Percentiles rank a stretch among this genome's conserved stretches.
phyloP scores from a whole-genome alignment of 805 yeast genomes.

The Diddensiella transvaalensis region DNA sequence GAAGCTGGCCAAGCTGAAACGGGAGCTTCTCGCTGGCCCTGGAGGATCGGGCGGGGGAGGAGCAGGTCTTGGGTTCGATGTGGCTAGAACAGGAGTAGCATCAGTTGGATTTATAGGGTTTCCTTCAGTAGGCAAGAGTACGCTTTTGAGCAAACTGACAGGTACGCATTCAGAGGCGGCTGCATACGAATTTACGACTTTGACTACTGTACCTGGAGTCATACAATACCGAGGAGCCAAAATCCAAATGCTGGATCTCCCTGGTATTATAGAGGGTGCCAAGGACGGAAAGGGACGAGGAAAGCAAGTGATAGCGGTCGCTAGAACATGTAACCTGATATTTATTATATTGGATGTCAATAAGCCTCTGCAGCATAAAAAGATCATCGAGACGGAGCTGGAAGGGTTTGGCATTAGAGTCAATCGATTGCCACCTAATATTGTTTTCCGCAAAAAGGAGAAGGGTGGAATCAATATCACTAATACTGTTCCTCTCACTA shows the following conservation, averaged over 20 bases:
- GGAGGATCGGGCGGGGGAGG: slow-evolving; percentile 82
- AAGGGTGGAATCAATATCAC: slow-evolving; percentile 95
- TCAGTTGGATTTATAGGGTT: slow-evolving; percentile 97
- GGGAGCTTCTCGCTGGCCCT: slow-evolving; percentile 77
- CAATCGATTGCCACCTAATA: slow-evolving; percentile 90
- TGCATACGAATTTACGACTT: slow-evolving; percentile 92
- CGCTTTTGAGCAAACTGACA: slow-evolving; percentile 80
- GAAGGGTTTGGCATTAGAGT: slow-evolving; percentile 97
- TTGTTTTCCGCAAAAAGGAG: slow-evolving; percentile 86
- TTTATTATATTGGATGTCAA: slow-evolving; percentile 94
- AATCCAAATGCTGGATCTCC: slow-evolving; percentile 96
- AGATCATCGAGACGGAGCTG: slow-evolving; percentile 87
- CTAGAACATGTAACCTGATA: slow-evolving; percentile 92
- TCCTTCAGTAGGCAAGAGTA: slow-evolving; percentile 83
- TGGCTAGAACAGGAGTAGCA: slow-evolving; percentile 98
- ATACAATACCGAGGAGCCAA: slow-evolving; percentile 96
- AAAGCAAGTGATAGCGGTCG: slow-evolving; percentile 97
- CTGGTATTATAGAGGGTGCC: slow-evolving; percentile 98
- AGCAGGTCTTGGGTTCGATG: slow-evolving; percentile 93
- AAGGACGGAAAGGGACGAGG: slow-evolving; percentile 98
- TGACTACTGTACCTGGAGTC: slow-evolving; percentile 96
- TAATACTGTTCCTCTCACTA: slow-evolving; percentile 88
- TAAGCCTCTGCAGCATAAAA: slow-evolving; percentile 92
- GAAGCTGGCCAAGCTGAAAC: slow-evolving; percentile 87
- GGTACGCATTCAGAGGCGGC: slow-evolving; percentile 99